A percentile compares a stretch with the other conserved stretches of the same genome.
phyloP scores from a whole-genome alignment of 768 basidiomycete genomes.

The Trametes meyenii region DNA sequence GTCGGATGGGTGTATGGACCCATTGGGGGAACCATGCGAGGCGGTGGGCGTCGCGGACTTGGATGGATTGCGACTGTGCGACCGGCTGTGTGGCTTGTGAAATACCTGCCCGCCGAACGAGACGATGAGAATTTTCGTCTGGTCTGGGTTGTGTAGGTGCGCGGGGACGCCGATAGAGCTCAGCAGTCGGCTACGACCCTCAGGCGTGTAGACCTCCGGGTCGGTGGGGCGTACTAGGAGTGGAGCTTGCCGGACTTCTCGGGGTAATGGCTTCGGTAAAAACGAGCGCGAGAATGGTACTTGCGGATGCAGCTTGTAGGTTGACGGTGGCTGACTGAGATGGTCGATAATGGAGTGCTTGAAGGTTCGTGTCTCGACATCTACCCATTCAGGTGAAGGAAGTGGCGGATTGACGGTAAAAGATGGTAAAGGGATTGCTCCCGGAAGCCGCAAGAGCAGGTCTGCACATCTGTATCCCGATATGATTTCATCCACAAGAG shows the following conservation, averaged over 20 bases:
- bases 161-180: slow-evolving; percentile 59
- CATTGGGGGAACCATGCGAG: slow-evolving; percentile 2
- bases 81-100: slow-evolving; percentile 52
- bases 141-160: slow-evolving; percentile 46
- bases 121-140: slow-evolving; percentile 68
- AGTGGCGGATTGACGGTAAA: slow-evolving; percentile 56
- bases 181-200: slow-evolving; percentile 59
- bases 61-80: slow-evolving; percentile 33
- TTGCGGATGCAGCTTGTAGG: slow-evolving; percentile 43
- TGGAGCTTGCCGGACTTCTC: slow-evolving; percentile 54
- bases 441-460: slow-evolving; percentile 69
- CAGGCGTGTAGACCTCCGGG: slow-evolving; percentile 50
- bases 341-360: slow-evolving; percentile 45
- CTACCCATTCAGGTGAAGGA: slow-evolving; percentile 68
- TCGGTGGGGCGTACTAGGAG: slow-evolving; percentile 69
- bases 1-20: neutral
- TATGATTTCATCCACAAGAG: slow-evolving; percentile 66
- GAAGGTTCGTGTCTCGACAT: slow-evolving; percentile 49
- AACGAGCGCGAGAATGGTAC: slow-evolving; percentile 41
- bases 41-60: slow-evolving; percentile 15
- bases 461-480: slow-evolving; percentile 73
- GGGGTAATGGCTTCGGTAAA: slow-evolving; percentile 33
- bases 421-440: slow-evolving; percentile 76
- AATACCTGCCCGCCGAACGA: slow-evolving; percentile 84
- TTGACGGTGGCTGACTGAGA: slow-evolving; percentile 39